Conservation (phyloP, 1,139 yeast genomes). For the Debaryomyces sp. region DNA sequence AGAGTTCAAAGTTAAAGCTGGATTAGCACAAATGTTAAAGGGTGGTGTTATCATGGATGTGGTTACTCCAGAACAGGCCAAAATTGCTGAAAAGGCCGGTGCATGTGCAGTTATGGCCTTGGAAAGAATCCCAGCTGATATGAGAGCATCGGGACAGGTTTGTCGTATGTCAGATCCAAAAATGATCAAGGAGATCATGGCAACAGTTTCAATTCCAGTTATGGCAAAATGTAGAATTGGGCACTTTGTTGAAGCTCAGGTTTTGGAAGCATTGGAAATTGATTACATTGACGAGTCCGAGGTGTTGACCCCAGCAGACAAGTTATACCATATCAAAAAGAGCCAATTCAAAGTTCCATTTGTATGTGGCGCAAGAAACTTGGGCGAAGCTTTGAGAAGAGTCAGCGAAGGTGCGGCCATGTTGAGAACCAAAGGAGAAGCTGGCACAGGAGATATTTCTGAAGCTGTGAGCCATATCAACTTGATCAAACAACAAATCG, state of each 20-base stretch:
- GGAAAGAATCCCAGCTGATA: constrained; percentile 86
- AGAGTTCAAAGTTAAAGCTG: constrained; percentile 70
- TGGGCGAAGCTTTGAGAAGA: constrained; percentile 85
- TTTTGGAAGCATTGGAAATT: constrained; percentile 70
- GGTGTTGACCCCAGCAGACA: constrained; percentile 83
- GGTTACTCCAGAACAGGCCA: constrained; percentile 50
- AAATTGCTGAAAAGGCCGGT: constrained; percentile 80
- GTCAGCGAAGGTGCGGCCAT: constrained; percentile 85
- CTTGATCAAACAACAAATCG: constrained; percentile 59
- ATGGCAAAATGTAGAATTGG: constrained; percentile 92
- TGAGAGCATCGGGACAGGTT: constrained; percentile 81
- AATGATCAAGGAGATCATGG: constrained; percentile 78
- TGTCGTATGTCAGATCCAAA: constrained; percentile 89
- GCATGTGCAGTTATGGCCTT: constrained; percentile 93
- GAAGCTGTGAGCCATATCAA: constrained; percentile 83
- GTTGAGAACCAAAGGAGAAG: constrained; percentile 89
- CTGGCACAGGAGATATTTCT: constrained; percentile 86
- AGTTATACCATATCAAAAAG: constrained; percentile 66
- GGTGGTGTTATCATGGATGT: constrained; percentile 66
- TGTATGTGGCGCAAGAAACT: constrained; percentile 84
- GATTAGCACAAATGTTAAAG: constrained; percentile 86
- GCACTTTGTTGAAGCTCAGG: constrained; percentile 82
- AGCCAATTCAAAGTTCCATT: constrained; percentile 69
- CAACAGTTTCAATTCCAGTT: constrained; percentile 71
- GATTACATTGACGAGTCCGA: constrained; percentile 88